Base-by-base conservation (phyloP, 31 red algal species). In the Odonthalia washingtoniensis region DNA sequence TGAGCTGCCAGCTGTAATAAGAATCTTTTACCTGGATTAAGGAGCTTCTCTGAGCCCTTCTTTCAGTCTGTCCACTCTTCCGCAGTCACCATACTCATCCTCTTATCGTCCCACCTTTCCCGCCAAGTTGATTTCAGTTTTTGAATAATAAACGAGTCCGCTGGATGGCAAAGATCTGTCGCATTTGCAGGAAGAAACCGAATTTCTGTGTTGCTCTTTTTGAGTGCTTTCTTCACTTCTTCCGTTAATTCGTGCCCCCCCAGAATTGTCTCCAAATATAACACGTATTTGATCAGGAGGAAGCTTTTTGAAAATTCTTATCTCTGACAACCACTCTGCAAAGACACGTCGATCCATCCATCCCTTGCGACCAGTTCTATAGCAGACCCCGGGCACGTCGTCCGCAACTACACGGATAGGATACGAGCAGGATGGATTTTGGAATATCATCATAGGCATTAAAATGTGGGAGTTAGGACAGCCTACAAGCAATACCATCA, bases 101-200 rank as follows among this genome's bases (percentile, higher is more conserved):
- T 88, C 5, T 39, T 18, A 5, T 67, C 27, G 34, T 88, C 75
- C 85, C 72, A 79, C 38, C 28, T 12, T 1, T 39, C 30, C 4
- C 74, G 53, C 74, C 57, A 88, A 26, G 42, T 35, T 21, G 3
- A 35, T 0, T 88, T 88, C 21, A 88, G 28, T 30, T 70, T 79
- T 30, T 69, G 37, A 78, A 88, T 88, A 28, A 88, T 61, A 79
- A 88, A 88, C 40, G 42, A 57, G 31, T 88, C 74, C 27, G 33
- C 46, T 1, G 74, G 74, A 24, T 88, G 85, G 4, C 49, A 40
- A 4, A 88, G n/a, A 69, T 88, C 33, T 0, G 74, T 88, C 38
- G 0, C 57, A 40, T 88, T 88, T 5, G 4, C 38, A 3, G 84
- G 84, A 39, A 76, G 78, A 31, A 52, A 77, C 0, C 72, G 3